phyloP scores from a whole-genome alignment of 2,329 filamentous ascomycete species.

The Hypocrella siamensis region DNA sequence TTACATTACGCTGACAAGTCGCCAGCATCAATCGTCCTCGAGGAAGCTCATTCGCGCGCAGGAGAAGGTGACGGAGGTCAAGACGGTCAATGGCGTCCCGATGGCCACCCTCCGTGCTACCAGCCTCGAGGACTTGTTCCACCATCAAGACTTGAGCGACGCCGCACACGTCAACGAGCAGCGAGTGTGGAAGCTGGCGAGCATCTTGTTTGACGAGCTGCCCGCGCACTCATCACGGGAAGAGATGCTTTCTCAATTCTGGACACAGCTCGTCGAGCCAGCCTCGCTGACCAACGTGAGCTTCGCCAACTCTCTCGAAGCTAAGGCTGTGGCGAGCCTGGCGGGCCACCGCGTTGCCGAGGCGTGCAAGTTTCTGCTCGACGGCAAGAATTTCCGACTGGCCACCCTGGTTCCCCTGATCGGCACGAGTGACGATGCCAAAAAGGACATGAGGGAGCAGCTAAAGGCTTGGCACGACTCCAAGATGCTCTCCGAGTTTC shows the following conservation, averaged over 20 bases:
- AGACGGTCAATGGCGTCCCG: slow-evolving; percentile 41
- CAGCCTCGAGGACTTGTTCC: slow-evolving; percentile 22
- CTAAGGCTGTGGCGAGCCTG: slow-evolving; percentile 69
- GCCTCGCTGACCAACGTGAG: slow-evolving; percentile 37
- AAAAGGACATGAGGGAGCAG: slow-evolving; percentile 63
- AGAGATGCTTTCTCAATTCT: slow-evolving; percentile 50
- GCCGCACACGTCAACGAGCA: slow-evolving; percentile 46
- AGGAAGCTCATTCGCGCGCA: slow-evolving; percentile 40
- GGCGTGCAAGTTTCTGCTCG: slow-evolving; percentile 65
- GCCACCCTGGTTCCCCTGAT: slow-evolving; percentile 74
- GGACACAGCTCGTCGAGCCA: slow-evolving; percentile 49
- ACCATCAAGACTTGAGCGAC: slow-evolving; percentile 22
- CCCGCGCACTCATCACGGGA: slow-evolving; percentile 30
- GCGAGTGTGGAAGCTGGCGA: slow-evolving; percentile 71
- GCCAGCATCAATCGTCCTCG: slow-evolving; percentile 35
- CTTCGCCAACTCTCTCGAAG: slow-evolving; percentile 51
- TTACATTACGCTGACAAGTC: too few species aligned
- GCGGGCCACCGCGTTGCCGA: slow-evolving; percentile 66
- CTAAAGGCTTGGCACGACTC: slow-evolving; percentile 72
- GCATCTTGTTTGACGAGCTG: slow-evolving; percentile 64
- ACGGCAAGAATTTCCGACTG: slow-evolving; percentile 67
- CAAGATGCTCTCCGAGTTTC: slow-evolving; percentile 76
- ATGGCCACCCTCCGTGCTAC: slow-evolving; percentile 29
- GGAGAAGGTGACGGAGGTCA: slow-evolving; percentile 37
- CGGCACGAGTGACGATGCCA: slow-evolving; percentile 52